Evolutionary conservation across 2,329 filamentous ascomycete genomes (phyloP).

Genomic region (Penicillium italicum): DNA sequence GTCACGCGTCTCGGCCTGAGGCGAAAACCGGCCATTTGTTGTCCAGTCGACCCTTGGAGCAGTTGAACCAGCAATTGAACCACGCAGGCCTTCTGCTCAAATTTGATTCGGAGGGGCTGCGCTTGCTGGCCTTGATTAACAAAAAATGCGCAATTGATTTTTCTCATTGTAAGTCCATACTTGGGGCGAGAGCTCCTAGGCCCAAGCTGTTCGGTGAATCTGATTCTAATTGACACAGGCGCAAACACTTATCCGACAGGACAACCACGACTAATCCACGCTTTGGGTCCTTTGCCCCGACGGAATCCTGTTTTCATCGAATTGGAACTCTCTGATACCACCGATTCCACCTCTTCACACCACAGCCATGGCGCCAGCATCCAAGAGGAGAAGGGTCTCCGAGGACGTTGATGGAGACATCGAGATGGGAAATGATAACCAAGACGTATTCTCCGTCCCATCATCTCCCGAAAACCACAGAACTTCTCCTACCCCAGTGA

Average conservation of each 20-base stretch:
- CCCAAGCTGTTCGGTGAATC: constrained; percentile 1
- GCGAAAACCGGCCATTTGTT: constrained; percentile 21
- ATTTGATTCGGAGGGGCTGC: neutral
- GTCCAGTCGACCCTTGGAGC: constrained; percentile 8
- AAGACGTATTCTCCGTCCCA: constrained; percentile 13
- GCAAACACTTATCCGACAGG: neutral
- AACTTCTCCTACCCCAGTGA: constrained; percentile 13
- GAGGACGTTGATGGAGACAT: constrained; percentile 33
- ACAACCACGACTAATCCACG: neutral
- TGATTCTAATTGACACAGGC: constrained; percentile 1
- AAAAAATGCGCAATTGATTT: neutral
- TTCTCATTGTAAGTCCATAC: neutral
- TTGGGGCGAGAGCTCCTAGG: neutral
- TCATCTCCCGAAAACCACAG: constrained; percentile 16
- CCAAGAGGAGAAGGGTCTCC: constrained; percentile 38
- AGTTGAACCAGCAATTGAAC: neutral
- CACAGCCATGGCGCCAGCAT: constrained; percentile 32
- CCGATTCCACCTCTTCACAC: neutral
- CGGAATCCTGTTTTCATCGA: neutral
- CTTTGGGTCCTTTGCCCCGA: neutral
- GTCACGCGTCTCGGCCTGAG: constrained; percentile 32
- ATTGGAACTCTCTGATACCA: neutral
- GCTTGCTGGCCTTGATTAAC: neutral
- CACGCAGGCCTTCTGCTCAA: neutral
- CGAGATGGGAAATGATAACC: constrained; percentile 25